Conservation (phyloP, 345 rosid genomes). For the Populus tremula region DNA sequence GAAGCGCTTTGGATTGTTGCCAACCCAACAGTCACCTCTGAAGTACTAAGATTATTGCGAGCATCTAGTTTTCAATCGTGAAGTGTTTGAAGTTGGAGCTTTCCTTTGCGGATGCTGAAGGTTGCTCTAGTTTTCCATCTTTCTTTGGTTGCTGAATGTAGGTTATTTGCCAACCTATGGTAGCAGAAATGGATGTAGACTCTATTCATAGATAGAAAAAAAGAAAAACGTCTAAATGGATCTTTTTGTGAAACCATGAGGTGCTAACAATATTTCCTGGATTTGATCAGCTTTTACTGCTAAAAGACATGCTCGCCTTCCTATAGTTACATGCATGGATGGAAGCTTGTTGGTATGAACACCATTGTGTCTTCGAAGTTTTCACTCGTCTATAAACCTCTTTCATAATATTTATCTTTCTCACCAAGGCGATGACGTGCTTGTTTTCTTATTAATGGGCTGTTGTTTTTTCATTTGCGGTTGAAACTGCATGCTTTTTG, state of each 20-base stretch:
- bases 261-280: too few species aligned
- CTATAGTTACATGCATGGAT: neutral
- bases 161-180: too few species aligned
- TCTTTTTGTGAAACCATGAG: neutral
- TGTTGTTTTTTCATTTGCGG: too few species aligned
- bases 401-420: too few species aligned
- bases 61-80: neutral
- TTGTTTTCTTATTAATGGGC: too few species aligned
- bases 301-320: too few species aligned
- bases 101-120: neutral
- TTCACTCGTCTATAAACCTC: too few species aligned
- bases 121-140: neutral
- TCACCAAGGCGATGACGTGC: too few species aligned
- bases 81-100: neutral
- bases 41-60: constrained; percentile 44
- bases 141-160: constrained; percentile 2
- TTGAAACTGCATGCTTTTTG: too few species aligned
- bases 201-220: neutral
- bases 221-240: neutral
- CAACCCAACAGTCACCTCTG: constrained; percentile 61
- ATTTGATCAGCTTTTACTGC: too few species aligned
- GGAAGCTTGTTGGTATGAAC: neutral
- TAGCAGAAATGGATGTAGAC: neutral
- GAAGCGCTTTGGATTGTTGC: constrained; percentile 79
- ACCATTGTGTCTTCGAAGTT: neutral